Evolutionary conservation across 139 green algal species (phyloP).

Genomic region (Chlamydomonas urium): DNA sequence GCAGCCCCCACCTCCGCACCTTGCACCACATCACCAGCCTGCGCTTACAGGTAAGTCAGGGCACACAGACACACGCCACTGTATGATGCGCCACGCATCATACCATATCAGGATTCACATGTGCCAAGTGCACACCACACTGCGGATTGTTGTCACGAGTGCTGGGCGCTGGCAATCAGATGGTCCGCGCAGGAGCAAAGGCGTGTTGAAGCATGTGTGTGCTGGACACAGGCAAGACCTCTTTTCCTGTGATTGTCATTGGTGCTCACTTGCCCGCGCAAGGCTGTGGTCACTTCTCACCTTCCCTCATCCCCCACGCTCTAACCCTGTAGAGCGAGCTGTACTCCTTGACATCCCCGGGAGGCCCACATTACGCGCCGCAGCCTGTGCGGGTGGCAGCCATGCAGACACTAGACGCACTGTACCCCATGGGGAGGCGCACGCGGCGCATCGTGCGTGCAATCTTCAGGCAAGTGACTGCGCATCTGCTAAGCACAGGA

Average conservation of each 20-base stretch:
- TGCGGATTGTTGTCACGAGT: no score
- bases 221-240: no score
- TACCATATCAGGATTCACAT: background rate
- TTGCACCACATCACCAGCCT: constrained; percentile 11
- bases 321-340: constrained; percentile 39
- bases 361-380: constrained; percentile 67
- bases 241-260: no score
- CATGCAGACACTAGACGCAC: constrained; percentile 46
- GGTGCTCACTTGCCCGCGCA: no score
- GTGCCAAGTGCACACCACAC: no score
- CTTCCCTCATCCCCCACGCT: background rate
- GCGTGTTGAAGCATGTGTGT: no score
- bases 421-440: constrained; percentile 62
- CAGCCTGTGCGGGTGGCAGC: constrained; percentile 50
- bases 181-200: no score
- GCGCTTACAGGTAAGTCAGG: background rate
- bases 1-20: constrained; percentile 1
- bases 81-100: background rate
- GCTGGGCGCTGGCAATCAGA: no score
- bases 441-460: constrained; percentile 53
- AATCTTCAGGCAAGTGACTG: constrained; percentile 35
- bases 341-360: constrained; percentile 59
- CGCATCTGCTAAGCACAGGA: no score
- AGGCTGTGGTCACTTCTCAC: background rate
- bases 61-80: background rate